phyloP scores from a whole-genome alignment of 805 yeast genomes.

The Tetrapisispora pingtungensis region DNA sequence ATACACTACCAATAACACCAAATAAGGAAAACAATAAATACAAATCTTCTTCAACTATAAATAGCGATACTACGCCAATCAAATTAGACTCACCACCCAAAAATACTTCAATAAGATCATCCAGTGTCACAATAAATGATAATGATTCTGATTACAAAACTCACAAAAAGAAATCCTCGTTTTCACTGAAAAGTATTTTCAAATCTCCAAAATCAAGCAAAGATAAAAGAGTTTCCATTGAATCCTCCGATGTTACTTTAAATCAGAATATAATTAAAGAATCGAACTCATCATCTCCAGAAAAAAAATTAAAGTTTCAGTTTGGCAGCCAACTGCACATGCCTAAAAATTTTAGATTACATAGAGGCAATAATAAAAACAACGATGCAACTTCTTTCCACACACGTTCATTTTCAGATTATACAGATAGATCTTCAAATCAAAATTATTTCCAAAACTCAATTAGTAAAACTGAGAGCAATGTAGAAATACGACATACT shows the following conservation, averaged over 20 bases:
- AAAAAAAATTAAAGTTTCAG: neutral
- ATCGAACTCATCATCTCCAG: neutral
- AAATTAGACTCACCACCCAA: neutral
- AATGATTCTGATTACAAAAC: conserved; percentile 4
- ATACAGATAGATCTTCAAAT: neutral
- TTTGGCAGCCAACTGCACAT: neutral
- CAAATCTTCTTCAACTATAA: neutral
- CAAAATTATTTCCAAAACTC: neutral
- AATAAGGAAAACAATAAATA: neutral
- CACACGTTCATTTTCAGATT: conserved; percentile 1
- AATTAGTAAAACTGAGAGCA: neutral
- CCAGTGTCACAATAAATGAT: neutral
- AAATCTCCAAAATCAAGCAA: conserved; percentile 21
- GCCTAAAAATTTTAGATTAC: neutral
- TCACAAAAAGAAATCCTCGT: conserved; percentile 23
- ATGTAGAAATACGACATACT: neutral
- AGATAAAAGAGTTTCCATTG: neutral
- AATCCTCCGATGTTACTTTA: neutral
- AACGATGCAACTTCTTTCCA: neutral
- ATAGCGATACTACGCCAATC: neutral
- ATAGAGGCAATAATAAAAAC: neutral
- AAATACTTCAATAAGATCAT: neutral
- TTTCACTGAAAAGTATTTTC: conserved; percentile 26
- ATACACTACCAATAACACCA: conserved; percentile 10
- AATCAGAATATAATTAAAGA: too few species aligned